Base-by-base conservation (phyloP, 768 basidiomycete genomes). In the Naganishia antarctica region DNA sequence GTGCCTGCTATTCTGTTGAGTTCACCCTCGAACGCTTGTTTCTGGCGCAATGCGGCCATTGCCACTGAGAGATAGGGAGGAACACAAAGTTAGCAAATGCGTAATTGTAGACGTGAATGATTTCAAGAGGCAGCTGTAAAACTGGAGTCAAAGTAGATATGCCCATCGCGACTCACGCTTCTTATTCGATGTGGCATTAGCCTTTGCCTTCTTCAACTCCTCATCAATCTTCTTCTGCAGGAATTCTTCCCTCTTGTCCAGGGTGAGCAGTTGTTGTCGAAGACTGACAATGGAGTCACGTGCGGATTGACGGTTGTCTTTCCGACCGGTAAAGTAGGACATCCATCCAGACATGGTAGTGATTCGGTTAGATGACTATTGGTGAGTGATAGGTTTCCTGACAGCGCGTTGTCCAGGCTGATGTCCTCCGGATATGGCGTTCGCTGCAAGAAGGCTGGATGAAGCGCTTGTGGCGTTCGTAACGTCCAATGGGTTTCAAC, bases 231-330 rank as follows among this genome's bases (percentile, higher is more conserved):
- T 91, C 85, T 89, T 92, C 83, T 88, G 87, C 67, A 97, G 81
- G 78, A 90, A 83, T 78, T 98, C 94, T 81, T 97, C 96, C 82
- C 94, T 97, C 90, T 97, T 99, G 84, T 97, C 92, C 70, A 98
- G 86, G 86, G 94, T 88, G 79, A 90, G 85, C 67, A 97, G 83
- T 77, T 98, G 92, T 80, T 94, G 88, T 73, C 94, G 85, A 70
- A 99, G 82, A 47, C 83, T 83, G 65, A 98, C 88, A 77, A 99
- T 99, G 50, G 96, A 90, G 76, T 96, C 90, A 68, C 91, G 84
- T 47, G 94, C 87, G 28, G 86, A 81, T 79, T 88, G 85, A 78
- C 89, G 90, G 25, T 90, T 83, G 74, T 93, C 88, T 47, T 63
- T 63, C 41, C 51, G 49, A 53, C 87, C 86, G 13, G 87, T 87